A percentile compares a stretch with the other conserved stretches of the same genome.
Evolutionary conservation across 371 early-diverging fungal species (phyloP).

Genomic region (Entomophthora muscae): DNA sequence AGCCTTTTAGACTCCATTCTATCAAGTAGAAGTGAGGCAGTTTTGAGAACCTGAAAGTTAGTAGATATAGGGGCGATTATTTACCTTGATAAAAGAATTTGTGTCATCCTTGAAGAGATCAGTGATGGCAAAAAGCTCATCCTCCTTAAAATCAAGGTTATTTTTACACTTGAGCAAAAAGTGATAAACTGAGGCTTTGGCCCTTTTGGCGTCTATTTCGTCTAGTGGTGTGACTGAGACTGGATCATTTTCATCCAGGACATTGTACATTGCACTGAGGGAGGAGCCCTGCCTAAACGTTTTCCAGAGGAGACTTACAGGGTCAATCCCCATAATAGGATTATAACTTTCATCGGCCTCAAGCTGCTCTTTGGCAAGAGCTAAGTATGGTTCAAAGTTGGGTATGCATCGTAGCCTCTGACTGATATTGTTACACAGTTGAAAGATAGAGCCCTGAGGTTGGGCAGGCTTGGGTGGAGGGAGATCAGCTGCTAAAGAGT

Average conservation of each 20-base stretch:
- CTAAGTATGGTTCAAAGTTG: conserved; percentile 34
- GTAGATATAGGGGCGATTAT: background rate
- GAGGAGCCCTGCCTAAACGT: conserved; percentile 82
- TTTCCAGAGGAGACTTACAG: conserved; percentile 67
- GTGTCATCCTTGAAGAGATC: conserved; percentile 89
- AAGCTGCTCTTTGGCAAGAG: conserved; percentile 17
- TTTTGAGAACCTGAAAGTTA: conserved; percentile 30
- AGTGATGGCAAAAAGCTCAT: conserved; percentile 68
- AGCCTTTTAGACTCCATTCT: conserved; percentile 45
- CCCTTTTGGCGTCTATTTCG: conserved; percentile 27
- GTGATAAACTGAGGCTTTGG: conserved; percentile 67
- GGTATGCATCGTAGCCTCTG: conserved; percentile 36
- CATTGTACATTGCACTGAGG: conserved; percentile 68
- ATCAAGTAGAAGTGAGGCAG: conserved; percentile 46
- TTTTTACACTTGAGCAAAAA: conserved; percentile 55
- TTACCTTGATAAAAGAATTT: conserved; percentile 87
- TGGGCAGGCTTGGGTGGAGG: background rate
- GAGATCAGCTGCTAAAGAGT: background rate
- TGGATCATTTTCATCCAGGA: conserved; percentile 31
- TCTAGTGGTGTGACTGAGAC: conserved; percentile 21
- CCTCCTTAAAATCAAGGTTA: conserved; percentile 44
- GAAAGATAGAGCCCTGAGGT: conserved; percentile 32
- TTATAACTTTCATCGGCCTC: conserved; percentile 17
- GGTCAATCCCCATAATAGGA: conserved; percentile 32
- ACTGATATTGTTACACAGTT: conserved; percentile 35